A percentile compares a stretch with the other conserved stretches of the same genome.
phyloP scores from a whole-genome alignment of 2,329 filamentous ascomycete genomes.

The Boeremia exigua region DNA sequence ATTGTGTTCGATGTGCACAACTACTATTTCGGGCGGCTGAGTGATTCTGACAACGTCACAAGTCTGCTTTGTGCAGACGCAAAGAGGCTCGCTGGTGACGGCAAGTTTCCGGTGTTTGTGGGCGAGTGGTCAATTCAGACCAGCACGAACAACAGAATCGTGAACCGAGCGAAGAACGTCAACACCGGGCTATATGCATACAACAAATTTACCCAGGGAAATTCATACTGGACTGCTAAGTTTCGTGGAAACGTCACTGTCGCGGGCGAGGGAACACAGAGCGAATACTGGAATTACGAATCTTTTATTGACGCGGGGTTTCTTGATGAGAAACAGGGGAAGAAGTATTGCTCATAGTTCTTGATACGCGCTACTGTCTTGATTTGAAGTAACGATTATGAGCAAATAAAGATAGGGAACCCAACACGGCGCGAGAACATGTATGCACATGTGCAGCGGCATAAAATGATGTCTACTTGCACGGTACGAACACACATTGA shows the following conservation, averaged over 20 bases:
- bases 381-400: no score
- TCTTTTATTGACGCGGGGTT: slow-evolving; percentile 15
- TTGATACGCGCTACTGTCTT: no score
- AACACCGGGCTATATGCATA: slow-evolving; percentile 45
- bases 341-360: slow-evolving; percentile 7
- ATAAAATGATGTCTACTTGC: no score
- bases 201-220: slow-evolving; percentile 40
- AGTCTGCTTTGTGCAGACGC: slow-evolving; percentile 25
- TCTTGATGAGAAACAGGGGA: slow-evolving; percentile 10
- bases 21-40: slow-evolving; percentile 31
- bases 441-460: no score
- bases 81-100: slow-evolving; percentile 14
- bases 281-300: slow-evolving; percentile 24
- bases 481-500: no score
- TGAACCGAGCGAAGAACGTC: slow-evolving; percentile 33
- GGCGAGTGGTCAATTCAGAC: slow-evolving; percentile 47
- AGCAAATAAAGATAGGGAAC: no score
- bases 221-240: slow-evolving; percentile 38
- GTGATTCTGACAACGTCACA: slow-evolving; percentile 20
- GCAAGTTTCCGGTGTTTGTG: slow-evolving; percentile 37
- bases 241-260: slow-evolving; percentile 23
- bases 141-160: slow-evolving; percentile 41
- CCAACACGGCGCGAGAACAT: no score
- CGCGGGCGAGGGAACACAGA: slow-evolving; percentile 19
- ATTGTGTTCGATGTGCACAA: slow-evolving; percentile 33